phyloP scores from a whole-genome alignment of 768 basidiomycete species.

The Lyophyllum semitale region DNA sequence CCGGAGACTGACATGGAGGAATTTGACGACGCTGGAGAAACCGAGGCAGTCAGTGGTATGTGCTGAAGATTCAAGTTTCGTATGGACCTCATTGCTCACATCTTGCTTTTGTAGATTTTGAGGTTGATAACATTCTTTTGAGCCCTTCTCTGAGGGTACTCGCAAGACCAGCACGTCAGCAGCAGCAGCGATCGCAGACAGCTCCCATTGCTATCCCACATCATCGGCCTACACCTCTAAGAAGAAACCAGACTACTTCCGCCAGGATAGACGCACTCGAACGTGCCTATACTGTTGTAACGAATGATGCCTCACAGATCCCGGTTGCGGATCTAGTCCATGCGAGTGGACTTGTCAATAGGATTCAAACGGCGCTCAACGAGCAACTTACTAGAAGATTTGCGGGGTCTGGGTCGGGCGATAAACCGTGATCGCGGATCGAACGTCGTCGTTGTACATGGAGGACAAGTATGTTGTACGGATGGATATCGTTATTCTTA shows the following conservation, averaged over 20 bases:
- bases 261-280: constrained; percentile 45
- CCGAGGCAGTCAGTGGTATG: constrained; percentile 9
- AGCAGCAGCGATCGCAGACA: constrained; percentile 8
- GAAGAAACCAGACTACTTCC: constrained; percentile 40
- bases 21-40: neutral
- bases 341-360: constrained; percentile 45
- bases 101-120: neutral
- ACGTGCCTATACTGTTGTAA: constrained; percentile 43
- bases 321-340: constrained; percentile 49
- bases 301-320: constrained; percentile 47
- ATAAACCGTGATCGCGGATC: neutral
- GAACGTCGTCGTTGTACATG: too few species aligned
- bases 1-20: constrained; percentile 10
- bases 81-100: neutral
- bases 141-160: neutral
- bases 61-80: neutral
- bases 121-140: neutral
- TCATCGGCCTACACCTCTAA: constrained; percentile 23
- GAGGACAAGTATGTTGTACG: neutral
- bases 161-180: neutral
- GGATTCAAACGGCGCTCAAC: constrained; percentile 47
- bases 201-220: constrained; percentile 5
- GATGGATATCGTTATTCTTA: neutral
- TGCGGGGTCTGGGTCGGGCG: constrained; percentile 1
- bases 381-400: constrained; percentile 45